Evolutionary conservation across 2,329 filamentous ascomycete species (phyloP).

Genomic region (Lecanosticta acicola): DNA sequence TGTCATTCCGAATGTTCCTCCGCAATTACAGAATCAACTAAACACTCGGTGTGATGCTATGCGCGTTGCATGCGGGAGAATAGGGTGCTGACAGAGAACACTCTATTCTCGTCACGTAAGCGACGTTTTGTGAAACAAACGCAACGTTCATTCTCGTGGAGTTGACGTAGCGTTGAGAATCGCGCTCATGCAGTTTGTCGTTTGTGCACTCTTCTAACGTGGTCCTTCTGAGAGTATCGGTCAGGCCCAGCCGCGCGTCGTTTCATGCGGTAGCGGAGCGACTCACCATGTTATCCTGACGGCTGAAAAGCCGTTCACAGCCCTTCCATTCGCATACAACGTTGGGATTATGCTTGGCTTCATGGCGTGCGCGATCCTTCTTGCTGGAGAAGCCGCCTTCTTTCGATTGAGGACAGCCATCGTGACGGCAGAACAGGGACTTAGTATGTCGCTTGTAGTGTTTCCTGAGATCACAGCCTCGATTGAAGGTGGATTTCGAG

Average conservation of each 20-base stretch:
- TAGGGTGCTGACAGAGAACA: neutral
- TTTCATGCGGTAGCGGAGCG: neutral
- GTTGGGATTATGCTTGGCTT: constrained; percentile 57
- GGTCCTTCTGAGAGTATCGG: constrained; percentile 24
- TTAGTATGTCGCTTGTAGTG: constrained; percentile 60
- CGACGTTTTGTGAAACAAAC: neutral
- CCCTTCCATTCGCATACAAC: constrained; percentile 54
- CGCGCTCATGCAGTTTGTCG: constrained; percentile 5
- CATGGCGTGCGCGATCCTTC: constrained; percentile 57
- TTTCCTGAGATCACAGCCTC: constrained; percentile 57
- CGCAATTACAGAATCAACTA: neutral
- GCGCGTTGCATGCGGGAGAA: neutral
- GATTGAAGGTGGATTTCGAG: constrained; percentile 53
- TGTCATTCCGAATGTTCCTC: too few relatives aligned
- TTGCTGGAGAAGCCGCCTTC: constrained; percentile 58
- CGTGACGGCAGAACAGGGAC: constrained; percentile 55
- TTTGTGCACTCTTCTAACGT: constrained; percentile 27
- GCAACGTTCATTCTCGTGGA: neutral
- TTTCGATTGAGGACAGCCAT: constrained; percentile 52
- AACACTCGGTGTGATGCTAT: neutral
- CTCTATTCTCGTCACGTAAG: neutral
- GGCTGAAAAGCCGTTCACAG: constrained; percentile 54
- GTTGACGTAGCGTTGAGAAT: neutral
- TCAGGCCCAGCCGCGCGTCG: constrained; percentile 3
- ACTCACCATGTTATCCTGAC: constrained; percentile 57